Conservation (phyloP, 805 yeast genomes). For the Danielia reshetovae region DNA sequence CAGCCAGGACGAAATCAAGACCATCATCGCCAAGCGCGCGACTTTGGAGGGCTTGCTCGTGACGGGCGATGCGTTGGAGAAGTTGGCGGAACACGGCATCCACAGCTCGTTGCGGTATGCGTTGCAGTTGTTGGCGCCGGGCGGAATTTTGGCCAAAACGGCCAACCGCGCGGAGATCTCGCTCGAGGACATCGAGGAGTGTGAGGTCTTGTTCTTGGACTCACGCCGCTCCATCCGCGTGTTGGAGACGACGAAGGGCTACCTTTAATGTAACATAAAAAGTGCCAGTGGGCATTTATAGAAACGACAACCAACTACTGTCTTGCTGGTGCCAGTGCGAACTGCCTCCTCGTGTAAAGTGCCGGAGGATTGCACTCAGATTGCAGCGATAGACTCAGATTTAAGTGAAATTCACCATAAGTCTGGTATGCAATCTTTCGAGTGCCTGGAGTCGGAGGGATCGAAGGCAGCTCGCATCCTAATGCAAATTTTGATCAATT, state of each 20-base stretch:
- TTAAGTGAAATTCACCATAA: too few species aligned
- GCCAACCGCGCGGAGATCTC: slow-evolving; percentile 66
- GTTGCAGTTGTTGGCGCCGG: slow-evolving; percentile 84
- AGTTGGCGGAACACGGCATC: slow-evolving; percentile 69
- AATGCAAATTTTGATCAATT: too few species aligned
- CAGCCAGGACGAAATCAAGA: slow-evolving; percentile 71
- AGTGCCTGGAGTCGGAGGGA: too few species aligned
- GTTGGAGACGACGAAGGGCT: slow-evolving; percentile 46
- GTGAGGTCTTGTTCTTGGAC: slow-evolving; percentile 79
- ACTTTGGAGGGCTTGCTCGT: slow-evolving; percentile 69
- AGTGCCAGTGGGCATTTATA: too few species aligned
- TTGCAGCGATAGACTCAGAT: too few species aligned
- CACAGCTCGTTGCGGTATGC: slow-evolving; percentile 86
- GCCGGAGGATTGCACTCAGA: too few species aligned
- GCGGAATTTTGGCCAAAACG: slow-evolving; percentile 76
- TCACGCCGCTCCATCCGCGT: slow-evolving; percentile 76
- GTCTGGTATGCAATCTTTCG: too few species aligned
- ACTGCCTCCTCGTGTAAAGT: too few species aligned
- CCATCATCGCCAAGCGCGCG: slow-evolving; percentile 81
- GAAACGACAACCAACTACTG: too few species aligned
- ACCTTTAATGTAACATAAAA: slow-evolving; percentile 28
- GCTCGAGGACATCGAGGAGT: slow-evolving; percentile 75
- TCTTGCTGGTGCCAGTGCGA: too few species aligned
- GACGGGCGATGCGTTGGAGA: slow-evolving; percentile 64
- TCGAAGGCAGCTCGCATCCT: too few species aligned